Conservation (phyloP, 345 rosid species). For the Brassica carinata region DNA sequence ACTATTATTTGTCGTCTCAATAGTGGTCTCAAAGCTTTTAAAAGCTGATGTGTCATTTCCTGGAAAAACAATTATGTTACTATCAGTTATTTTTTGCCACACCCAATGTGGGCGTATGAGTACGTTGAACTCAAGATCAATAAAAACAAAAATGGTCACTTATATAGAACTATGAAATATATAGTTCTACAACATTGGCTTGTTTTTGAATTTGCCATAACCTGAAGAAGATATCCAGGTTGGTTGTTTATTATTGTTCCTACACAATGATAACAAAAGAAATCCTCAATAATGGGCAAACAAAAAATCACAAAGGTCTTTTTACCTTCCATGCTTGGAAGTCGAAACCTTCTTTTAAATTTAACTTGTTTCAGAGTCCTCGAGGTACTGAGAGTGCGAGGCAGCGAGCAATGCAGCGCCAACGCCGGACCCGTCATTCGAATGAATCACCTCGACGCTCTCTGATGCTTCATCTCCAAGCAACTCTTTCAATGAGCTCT, state of each 20-base stretch:
- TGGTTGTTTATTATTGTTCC: conserved; percentile 27
- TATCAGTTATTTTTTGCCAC: not conserved
- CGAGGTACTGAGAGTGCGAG: conserved; percentile 61
- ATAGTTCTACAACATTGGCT: conserved; percentile 38
- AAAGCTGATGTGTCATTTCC: no score
- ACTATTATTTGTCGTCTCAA: no score
- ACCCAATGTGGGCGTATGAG: no score
- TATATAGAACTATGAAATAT: conserved; percentile 19
- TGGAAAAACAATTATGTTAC: no score
- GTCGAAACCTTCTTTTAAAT: not conserved
- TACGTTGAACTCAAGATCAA: not conserved
- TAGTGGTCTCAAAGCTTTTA: no score
- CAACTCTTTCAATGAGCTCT: conserved; percentile 60
- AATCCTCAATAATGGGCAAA: not conserved
- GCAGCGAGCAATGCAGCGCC: conserved; percentile 89
- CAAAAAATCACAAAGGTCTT: conserved; percentile 5
- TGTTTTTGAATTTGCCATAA: conserved; percentile 11
- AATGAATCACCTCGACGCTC: conserved; percentile 48
- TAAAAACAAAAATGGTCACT: not conserved
- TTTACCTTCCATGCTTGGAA: conserved; percentile 8
- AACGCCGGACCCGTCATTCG: conserved; percentile 79
- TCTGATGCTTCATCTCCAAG: conserved; percentile 62
- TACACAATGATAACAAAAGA: conserved; percentile 6
- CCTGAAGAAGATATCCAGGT: conserved; percentile 21
- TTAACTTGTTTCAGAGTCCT: conserved; percentile 38